Evolutionary conservation across 108 stramenopile genomes (phyloP).

Genomic region (Conticribra guillardii): DNA sequence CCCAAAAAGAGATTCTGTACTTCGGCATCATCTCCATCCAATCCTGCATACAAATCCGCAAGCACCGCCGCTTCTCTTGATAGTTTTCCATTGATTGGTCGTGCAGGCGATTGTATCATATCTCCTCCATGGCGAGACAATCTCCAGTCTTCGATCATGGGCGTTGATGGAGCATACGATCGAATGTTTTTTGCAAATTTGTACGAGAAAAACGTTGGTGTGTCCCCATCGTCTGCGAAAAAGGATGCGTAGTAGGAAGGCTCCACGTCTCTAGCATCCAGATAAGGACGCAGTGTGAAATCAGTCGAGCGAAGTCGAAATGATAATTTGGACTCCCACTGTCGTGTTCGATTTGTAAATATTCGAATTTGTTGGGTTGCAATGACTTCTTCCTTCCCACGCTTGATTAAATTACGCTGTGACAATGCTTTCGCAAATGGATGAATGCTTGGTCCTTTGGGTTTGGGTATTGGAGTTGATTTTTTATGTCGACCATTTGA

Average conservation of each 20-base stretch:
- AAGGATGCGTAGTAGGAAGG: conserved; percentile 54
- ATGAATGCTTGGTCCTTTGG: conserved; percentile 52
- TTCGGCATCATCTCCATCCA: conserved; percentile 43
- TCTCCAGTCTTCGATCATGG: conserved; percentile 56
- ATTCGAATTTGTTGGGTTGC: conserved; percentile 57
- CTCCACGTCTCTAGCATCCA: conserved; percentile 64
- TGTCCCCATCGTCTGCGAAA: conserved; percentile 33
- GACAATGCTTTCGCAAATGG: conserved; percentile 64
- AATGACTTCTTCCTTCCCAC: conserved; percentile 42
- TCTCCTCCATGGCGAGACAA: conserved; percentile 19
- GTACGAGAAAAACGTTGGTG: conserved; percentile 43
- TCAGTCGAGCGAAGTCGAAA: conserved; percentile 50
- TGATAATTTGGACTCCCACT: conserved; percentile 74
- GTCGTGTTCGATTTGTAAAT: conserved; percentile 69
- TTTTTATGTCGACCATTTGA: neutral
- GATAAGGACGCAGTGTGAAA: conserved; percentile 46
- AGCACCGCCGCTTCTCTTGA: conserved; percentile 44
- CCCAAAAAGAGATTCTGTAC: conserved; percentile 47
- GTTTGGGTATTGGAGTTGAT: conserved; percentile 15
- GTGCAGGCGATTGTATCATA: conserved; percentile 2
- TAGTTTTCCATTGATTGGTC: conserved; percentile 13
- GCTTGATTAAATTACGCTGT: conserved; percentile 39
- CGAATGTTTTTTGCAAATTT: conserved; percentile 41
- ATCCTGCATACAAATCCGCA: conserved; percentile 52
- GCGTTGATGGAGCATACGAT: conserved; percentile 63